Base-by-base conservation (phyloP, 2,329 filamentous ascomycete genomes). In the Sclerotinia spermophila region DNA sequence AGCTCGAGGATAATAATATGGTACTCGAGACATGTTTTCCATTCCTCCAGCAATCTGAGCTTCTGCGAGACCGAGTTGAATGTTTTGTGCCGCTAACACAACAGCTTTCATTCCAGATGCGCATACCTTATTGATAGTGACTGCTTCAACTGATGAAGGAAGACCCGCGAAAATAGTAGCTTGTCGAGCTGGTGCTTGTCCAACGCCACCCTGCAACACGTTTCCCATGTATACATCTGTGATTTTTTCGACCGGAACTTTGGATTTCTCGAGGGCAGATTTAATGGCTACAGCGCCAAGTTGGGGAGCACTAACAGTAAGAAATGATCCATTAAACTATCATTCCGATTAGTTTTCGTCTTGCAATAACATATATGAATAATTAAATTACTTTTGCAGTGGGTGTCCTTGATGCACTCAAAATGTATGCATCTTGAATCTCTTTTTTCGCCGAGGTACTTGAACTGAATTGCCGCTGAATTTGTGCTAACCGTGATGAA, bases 181-280 rank as follows among this genome's bases (percentile, higher is more conserved):
- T 83, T 99, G 96, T 64, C 96, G 89, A 33, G 96, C 95, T 2
- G 96, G 96, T 0, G 96, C 89, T 82, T 99, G 96, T 60, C 96
- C 96, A 8, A 96, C 87, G 27, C 87, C 87, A 59, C 86, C 95
- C 81, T 94, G 90, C 55, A 98, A 86, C 15, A 98, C 96, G 78
- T 97, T 97, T 79, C 96, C 96, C 92, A 98, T 97, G 84, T 98
- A 98, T 24, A 98, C 93, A 82, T 97, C 92, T 74, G 90, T 92
- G 78, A 98, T 93, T 79, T 91, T 92, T 45, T 90, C 89, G 67
- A 89, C 81, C 2, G 96, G 94, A 10, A 98, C 87, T 74, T 89
- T 90, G 67, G 94, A 96, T 82, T 96, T 97, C 76, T 90, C 87
- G 68, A 99, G 82, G 40, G 96, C 96, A 61, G 93, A 91, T 81